A percentile compares a stretch with the other conserved stretches of the same genome.
Conservation (phyloP, 352 stramenopile genomes). For the Phytophthora aleatoria region DNA sequence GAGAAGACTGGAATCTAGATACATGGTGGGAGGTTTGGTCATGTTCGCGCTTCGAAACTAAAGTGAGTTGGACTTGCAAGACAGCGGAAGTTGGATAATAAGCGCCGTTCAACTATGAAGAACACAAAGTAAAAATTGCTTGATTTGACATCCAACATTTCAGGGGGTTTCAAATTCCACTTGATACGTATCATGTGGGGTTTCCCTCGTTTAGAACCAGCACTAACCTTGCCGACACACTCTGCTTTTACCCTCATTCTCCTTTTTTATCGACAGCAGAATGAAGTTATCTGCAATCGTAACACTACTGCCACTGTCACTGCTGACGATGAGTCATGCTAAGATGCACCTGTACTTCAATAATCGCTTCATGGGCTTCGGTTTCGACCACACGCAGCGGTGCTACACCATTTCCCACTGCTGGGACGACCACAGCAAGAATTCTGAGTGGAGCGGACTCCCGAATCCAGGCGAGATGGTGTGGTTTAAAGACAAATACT, state of each 20-base stretch:
- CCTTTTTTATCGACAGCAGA: not conserved
- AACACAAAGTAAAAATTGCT: no score
- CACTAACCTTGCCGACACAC: not conserved
- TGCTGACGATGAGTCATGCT: not conserved
- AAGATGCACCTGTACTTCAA: no score
- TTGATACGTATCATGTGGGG: not conserved
- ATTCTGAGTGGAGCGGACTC: not conserved
- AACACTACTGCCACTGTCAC: not conserved
- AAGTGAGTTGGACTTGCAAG: not conserved
- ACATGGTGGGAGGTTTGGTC: not conserved
- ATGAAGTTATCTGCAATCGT: not conserved
- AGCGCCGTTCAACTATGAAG: not conserved
- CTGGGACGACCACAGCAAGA: constrained; percentile 11
- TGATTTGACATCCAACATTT: not conserved
- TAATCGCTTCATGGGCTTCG: not conserved
- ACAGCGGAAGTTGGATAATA: constrained; percentile 7
- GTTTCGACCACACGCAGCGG: constrained; percentile 6
- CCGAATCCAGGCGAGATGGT: not conserved
- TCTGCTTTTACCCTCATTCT: not conserved
- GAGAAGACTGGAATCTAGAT: not conserved
- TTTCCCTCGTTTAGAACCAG: constrained; percentile 2
- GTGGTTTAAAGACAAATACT: not conserved
- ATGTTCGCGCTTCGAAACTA: not conserved
- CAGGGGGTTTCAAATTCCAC: not conserved
- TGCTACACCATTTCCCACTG: constrained; percentile 14